Evolutionary conservation across 257 asterid species (phyloP).

Genomic region (Gentiana macrophylla): DNA sequence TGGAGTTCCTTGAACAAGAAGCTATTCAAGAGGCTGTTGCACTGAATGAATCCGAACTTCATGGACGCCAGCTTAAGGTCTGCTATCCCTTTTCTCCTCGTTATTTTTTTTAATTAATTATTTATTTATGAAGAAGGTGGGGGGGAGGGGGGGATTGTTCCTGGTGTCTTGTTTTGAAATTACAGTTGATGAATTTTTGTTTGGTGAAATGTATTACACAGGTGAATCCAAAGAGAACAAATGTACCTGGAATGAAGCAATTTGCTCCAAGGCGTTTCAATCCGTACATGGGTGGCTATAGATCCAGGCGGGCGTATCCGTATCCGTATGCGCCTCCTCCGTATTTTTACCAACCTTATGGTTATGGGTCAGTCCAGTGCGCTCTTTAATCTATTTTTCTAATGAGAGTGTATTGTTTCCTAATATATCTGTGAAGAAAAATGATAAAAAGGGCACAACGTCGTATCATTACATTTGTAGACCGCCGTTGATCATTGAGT

Average conservation of each 20-base stretch:
- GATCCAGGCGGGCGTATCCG: conserved; percentile 68
- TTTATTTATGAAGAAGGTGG: too few species aligned
- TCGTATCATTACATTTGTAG: too few species aligned
- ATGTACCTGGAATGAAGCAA: conserved; percentile 98
- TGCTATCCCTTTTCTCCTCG: neutral
- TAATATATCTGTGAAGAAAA: too few species aligned
- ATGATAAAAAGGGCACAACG: too few species aligned
- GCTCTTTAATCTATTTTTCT: neutral
- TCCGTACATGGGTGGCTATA: conserved; percentile 40
- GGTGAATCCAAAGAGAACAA: conserved; percentile 88
- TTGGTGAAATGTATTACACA: conserved; percentile 8
- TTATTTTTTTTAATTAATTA: too few species aligned
- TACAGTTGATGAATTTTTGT: too few species aligned
- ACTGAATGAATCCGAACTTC: conserved; percentile 88
- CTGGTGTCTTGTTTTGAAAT: too few species aligned
- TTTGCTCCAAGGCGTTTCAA: conserved; percentile 51
- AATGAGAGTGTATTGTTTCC: too few species aligned
- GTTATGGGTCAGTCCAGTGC: conserved; percentile 45
- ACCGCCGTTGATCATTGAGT: too few species aligned
- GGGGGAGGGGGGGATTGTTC: too few species aligned
- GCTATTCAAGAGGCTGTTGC: conserved; percentile 82
- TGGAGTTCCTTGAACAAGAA: conserved; percentile 79
- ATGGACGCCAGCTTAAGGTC: conserved; percentile 95
- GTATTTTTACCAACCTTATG: conserved; percentile 66
- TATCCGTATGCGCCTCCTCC: conserved; percentile 21